Conservation (phyloP, 345 rosid genomes). For the Erucastrum elatum region DNA sequence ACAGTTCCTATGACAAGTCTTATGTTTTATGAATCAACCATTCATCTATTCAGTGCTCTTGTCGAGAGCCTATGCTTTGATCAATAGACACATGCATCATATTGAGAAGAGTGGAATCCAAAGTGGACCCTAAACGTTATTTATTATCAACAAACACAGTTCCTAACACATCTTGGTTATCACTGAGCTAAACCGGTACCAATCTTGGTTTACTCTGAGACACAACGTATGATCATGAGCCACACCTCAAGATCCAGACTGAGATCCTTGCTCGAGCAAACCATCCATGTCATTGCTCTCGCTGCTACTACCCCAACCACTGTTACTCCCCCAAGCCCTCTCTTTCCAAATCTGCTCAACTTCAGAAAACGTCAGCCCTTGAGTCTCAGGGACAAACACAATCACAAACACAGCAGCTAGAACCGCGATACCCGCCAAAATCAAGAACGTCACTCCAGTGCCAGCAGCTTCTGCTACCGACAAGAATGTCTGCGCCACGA, state of each 20-base stretch:
- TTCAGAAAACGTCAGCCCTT: constrained; percentile 82
- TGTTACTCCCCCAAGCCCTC: constrained; percentile 58
- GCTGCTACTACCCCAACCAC: constrained; percentile 38
- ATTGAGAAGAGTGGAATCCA: constrained; percentile 15
- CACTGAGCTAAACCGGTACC: neutral
- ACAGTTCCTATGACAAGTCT: constrained; percentile 31
- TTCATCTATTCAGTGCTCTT: constrained; percentile 18
- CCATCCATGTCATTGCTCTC: constrained; percentile 34
- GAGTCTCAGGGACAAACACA: constrained; percentile 77
- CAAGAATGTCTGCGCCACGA: constrained; percentile 76
- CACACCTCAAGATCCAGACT: neutral
- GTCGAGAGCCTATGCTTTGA: neutral
- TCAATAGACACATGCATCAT: constrained; percentile 5
- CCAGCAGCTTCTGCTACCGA: constrained; percentile 67
- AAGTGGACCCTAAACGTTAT: constrained; percentile 29
- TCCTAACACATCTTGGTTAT: neutral
- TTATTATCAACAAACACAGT: neutral
- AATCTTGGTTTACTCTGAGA: constrained; percentile 1
- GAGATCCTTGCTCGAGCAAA: constrained; percentile 57
- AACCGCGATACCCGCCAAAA: constrained; percentile 71
- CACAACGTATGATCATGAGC: neutral
- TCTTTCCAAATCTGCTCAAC: constrained; percentile 89
- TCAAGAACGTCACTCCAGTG: constrained; percentile 71
- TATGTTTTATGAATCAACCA: constrained; percentile 24
- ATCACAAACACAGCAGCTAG: constrained; percentile 63